Evolutionary conservation across 192 early-diverging fungal species (phyloP), one percentile per base, ranked within the genome.

Genomic region (Oehlia diaphana): DNA sequence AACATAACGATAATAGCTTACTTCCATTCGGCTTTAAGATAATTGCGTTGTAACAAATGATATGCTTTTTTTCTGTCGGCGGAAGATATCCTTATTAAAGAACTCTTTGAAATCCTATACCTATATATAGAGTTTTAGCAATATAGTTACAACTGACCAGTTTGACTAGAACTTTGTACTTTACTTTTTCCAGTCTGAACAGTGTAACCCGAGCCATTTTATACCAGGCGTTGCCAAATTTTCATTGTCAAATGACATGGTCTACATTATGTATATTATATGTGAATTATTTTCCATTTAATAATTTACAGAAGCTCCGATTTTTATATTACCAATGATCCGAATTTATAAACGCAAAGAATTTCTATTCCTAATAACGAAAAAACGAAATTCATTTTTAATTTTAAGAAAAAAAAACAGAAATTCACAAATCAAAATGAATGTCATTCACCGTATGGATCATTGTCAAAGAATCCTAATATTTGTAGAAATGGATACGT

Each of bases 161-260:
- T 47, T 12, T 47, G 44, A 5, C 44, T 13, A 47, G 10, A 12
- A 12, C 0, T 12, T 47, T 47, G 10, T 12, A 61, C 39, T 53
- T 14, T 53, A 53, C 50, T 53, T 58, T 58, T 58, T 19, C 53
- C 53, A 21, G 19, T 58, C 53, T 58, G 53, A 58, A 58, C 19
- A 58, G 5, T 6, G 53, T 6, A 58, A 58, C 7, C 53, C 53
- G 19, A 58, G 14, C 53, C 53, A 58, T 58, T 58, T 58, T 58
- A 58, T 58, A 21, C 53, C 6, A 58, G 53, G 53, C 2, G 53
- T 58, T 58, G 53, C 53, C 16, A 58, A 58, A 58, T 58, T 58
- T 58, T 58, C 53, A n/a, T 47, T 75, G 68, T 81, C 80, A 53
- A 76, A 81, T 19, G 80, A 73, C 47, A 67, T 64, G 23, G 74